Percentiles rank a stretch among this genome's conserved stretches.
These are phyloP conservation scores for Serendipita sp. DNA, from an alignment of 768 basidiomycete genomes.

Conservation along the genomic window DNA sequence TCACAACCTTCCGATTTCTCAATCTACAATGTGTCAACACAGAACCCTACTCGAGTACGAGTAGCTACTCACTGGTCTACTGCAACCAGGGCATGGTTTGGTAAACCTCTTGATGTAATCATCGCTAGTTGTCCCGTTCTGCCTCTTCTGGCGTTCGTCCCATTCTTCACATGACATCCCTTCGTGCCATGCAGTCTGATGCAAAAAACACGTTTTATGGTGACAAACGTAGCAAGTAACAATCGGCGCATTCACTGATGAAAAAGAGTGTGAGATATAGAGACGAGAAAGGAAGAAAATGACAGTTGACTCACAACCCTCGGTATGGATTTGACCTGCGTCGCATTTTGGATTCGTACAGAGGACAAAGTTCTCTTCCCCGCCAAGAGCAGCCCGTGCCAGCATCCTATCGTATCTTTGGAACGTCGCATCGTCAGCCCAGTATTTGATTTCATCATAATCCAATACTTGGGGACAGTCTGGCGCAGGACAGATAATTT, in stretches of 20 bases:
- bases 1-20: conserved; percentile 1
- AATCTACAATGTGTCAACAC: not conserved
- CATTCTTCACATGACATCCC: not conserved
- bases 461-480: not conserved
- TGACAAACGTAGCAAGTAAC: conserved; percentile 4
- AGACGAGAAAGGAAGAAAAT: not conserved
- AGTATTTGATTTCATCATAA: not conserved
- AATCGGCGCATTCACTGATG: not conserved
- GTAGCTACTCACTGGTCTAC: not conserved
- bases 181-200: conserved; percentile 2
- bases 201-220: not conserved
- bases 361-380: not conserved
- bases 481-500: not conserved
- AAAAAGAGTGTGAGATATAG: not conserved
- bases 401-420: conserved; percentile 1
- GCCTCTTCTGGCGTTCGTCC: not conserved
- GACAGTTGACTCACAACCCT: not conserved
- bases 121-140: not conserved
- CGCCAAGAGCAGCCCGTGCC: not conserved
- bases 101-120: conserved; percentile 2
- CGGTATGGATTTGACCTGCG: conserved; percentile 1
- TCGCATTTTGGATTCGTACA: not conserved
- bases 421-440: not conserved
- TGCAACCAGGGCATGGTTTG: conserved; percentile 1
- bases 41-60: not conserved